These are phyloP conservation scores for Myriosclerotinia duriaeana DNA, from an alignment of 2,329 filamentous ascomycete genomes.

Conservation along the genomic window DNA sequence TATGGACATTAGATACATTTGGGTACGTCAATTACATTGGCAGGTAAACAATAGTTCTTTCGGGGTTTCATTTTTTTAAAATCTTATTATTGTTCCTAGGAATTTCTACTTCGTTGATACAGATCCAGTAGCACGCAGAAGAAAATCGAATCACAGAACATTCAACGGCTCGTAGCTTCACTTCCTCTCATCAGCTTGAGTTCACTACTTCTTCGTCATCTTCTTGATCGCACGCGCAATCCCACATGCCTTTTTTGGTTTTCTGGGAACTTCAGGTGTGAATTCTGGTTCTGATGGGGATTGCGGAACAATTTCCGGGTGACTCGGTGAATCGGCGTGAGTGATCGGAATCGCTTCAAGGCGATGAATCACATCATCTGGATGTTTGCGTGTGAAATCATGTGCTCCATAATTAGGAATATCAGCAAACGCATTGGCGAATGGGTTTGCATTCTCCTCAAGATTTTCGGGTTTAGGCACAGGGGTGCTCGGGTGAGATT, in stretches of 20 bases:
- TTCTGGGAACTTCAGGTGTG: background rate
- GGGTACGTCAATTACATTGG: background rate
- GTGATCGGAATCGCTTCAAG: background rate
- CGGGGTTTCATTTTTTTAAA: no score
- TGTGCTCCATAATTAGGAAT: background rate
- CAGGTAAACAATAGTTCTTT: background rate
- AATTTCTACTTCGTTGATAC: background rate
- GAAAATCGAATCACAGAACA: no score
- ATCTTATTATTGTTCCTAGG: background rate
- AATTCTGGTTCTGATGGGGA: background rate
- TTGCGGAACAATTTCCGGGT: no score
- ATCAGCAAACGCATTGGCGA: background rate
- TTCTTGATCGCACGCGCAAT: background rate
- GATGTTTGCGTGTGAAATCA: background rate
- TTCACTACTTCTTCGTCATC: background rate
- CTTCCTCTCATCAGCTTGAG: no score
- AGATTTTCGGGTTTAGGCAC: background rate
- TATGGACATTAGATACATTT: background rate
- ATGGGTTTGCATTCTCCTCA: background rate
- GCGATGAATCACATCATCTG: background rate
- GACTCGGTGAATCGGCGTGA: no score
- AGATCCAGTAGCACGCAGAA: background rate
- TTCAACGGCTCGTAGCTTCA: background rate
- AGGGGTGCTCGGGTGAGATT: background rate
- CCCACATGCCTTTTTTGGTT: background rate